Conservation (phyloP, 352 stramenopile genomes). For the Phytophthora macrochlamydospora region DNA sequence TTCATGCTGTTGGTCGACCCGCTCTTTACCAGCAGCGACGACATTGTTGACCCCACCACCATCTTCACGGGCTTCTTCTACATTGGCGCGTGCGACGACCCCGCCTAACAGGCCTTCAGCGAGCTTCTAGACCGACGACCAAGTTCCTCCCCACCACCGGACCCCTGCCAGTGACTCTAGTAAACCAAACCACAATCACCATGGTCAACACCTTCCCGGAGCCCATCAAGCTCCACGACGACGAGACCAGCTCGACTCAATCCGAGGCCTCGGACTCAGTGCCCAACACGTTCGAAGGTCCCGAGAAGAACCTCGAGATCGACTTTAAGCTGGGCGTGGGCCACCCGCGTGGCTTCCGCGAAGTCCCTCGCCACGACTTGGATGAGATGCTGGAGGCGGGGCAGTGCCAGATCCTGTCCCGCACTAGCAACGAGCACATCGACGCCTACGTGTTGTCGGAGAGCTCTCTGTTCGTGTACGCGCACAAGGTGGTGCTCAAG, state of each 20-base stretch:
- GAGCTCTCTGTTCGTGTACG: slow-evolving; percentile 99
- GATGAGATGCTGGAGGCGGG: slow-evolving; percentile 95
- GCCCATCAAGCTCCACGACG: slow-evolving; percentile 65
- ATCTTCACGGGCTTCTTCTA: slow-evolving; percentile 93
- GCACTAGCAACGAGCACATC: slow-evolving; percentile 96
- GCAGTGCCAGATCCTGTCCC: slow-evolving; percentile 97
- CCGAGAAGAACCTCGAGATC: slow-evolving; percentile 97
- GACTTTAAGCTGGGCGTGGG: slow-evolving; percentile 88
- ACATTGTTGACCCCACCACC: slow-evolving; percentile 88
- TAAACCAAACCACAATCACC: background rate
- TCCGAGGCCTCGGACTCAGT: slow-evolving; percentile 63
- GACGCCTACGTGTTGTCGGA: slow-evolving; percentile 96
- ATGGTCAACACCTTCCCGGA: slow-evolving; percentile 72
- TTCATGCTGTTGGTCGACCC: slow-evolving; percentile 84
- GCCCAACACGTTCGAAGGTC: slow-evolving; percentile 96
- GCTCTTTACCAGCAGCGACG: slow-evolving; percentile 75
- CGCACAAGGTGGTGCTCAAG: slow-evolving; percentile 99
- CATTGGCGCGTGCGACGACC: slow-evolving; percentile 90
- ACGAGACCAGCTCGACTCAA: slow-evolving; percentile 79
- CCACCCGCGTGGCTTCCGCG: slow-evolving; percentile 88
- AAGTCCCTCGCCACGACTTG: slow-evolving; percentile 86
- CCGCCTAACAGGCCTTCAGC: slow-evolving; percentile 67
- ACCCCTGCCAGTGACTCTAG: slow-evolving; percentile 6
- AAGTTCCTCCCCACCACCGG: background rate
- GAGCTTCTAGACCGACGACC: background rate